Evolutionary conservation across 345 rosid genomes (phyloP).

Genomic region (Euclidium syriacum): DNA sequence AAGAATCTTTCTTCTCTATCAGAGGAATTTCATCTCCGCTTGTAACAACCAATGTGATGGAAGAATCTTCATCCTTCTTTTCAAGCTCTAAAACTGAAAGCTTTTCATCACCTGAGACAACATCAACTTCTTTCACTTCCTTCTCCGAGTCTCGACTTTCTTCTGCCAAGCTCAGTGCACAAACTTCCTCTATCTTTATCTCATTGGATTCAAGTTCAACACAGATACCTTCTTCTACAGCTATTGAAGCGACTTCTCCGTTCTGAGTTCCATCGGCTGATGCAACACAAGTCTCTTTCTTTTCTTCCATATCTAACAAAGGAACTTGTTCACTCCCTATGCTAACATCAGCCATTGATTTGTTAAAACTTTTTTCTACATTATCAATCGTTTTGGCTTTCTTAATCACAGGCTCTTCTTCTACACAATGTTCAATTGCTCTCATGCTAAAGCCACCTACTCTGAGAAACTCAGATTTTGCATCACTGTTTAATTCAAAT

Average conservation of each 20-base stretch:
- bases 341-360: not conserved
- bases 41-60: not conserved
- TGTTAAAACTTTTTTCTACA: not conserved
- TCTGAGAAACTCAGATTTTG: conserved; percentile 9
- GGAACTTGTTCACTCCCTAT: not conserved
- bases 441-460: conserved; percentile 1
- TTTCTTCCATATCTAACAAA: not conserved
- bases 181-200: not conserved
- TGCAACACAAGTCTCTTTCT: not conserved
- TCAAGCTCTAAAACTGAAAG: not conserved
- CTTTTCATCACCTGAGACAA: not conserved
- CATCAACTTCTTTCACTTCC: not conserved
- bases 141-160: not conserved
- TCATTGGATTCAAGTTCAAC: not conserved
- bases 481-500: not conserved
- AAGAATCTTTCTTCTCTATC: not conserved
- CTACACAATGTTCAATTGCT: conserved; percentile 8
- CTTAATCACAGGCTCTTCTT: conserved; percentile 13
- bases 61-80: not conserved
- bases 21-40: not conserved
- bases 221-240: conserved; percentile 1
- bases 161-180: not conserved
- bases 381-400: not conserved
- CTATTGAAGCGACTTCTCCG: not conserved
- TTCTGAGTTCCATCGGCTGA: not conserved